Conservation (phyloP, 495 filamentous ascomycete genomes). For the Annulohypoxylon nitens region DNA sequence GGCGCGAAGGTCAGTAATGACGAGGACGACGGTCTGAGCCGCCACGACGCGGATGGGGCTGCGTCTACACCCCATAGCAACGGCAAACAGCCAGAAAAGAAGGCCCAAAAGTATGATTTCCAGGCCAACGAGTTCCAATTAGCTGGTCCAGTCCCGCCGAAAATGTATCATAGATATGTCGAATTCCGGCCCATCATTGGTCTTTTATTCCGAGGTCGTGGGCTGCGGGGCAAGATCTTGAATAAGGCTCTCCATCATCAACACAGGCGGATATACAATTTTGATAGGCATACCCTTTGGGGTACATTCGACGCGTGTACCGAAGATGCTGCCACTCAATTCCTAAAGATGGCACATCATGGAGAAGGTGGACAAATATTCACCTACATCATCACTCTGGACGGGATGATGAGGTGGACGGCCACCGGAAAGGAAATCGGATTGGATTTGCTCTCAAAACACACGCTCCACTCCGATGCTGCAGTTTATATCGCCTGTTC, state of each 20-base stretch:
- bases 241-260: slow-evolving; percentile 91
- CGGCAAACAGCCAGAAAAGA: slow-evolving; percentile 55
- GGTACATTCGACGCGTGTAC: slow-evolving; percentile 66
- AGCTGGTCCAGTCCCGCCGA: slow-evolving; percentile 79
- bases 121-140: slow-evolving; percentile 95
- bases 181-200: slow-evolving; percentile 93
- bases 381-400: slow-evolving; percentile 92
- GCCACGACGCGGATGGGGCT: slow-evolving; percentile 40
- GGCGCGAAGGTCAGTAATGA: slow-evolving; percentile 76
- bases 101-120: slow-evolving; percentile 84
- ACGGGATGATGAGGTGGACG: slow-evolving; percentile 87
- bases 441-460: slow-evolving; percentile 90
- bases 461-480: slow-evolving; percentile 95
- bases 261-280: slow-evolving; percentile 89
- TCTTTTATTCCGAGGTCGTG: slow-evolving; percentile 83
- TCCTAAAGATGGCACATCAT: slow-evolving; percentile 87
- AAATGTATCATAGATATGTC: slow-evolving; percentile 89
- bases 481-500: slow-evolving; percentile 89
- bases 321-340: slow-evolving; percentile 76
- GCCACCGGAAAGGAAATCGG: slow-evolving; percentile 96
- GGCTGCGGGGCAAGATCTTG: slow-evolving; percentile 80
- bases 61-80: slow-evolving; percentile 34
- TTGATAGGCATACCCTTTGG: slow-evolving; percentile 76
- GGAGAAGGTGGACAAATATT: slow-evolving; percentile 88
- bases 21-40: slow-evolving; percentile 54